A percentile compares a stretch with the other conserved stretches of the same genome.
Evolutionary conservation across 148 eudicot species (phyloP).

Genomic region (Simmondsia chinensis): DNA sequence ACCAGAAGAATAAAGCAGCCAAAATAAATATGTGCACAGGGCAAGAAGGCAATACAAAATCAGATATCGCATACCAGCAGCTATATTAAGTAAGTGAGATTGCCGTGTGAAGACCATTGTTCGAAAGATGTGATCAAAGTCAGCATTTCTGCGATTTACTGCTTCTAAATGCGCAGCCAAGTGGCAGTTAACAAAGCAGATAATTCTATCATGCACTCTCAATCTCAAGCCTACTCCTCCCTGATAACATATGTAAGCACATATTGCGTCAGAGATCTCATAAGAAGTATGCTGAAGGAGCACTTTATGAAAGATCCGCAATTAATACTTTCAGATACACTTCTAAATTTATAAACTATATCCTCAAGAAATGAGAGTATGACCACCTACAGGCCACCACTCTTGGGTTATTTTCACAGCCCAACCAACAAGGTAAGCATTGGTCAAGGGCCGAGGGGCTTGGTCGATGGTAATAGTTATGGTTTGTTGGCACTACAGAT

Average conservation of each 20-base stretch:
- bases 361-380: no score
- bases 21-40: conserved; percentile 72
- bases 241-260: conserved; percentile 29
- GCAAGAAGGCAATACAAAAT: conserved; percentile 68
- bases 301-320: no score
- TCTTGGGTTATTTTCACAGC: no score
- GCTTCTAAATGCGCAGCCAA: conserved; percentile 98
- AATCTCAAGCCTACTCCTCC: conserved; percentile 98
- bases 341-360: no score
- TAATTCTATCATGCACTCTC: conserved; percentile 86
- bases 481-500: no score
- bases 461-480: no score
- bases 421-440: no score
- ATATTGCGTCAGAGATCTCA: conserved; percentile 3
- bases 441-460: no score
- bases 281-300: no score
- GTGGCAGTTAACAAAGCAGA: conserved; percentile 91
- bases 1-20: conserved; percentile 80
- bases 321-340: no score
- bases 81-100: conserved; percentile 57
- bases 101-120: conserved; percentile 80
- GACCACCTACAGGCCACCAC: no score
- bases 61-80: conserved; percentile 85
- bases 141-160: conserved; percentile 88
- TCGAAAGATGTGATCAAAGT: conserved; percentile 80